Evolutionary conservation across 768 basidiomycete species (phyloP).

Genomic region (Agaricus subrufescens): DNA sequence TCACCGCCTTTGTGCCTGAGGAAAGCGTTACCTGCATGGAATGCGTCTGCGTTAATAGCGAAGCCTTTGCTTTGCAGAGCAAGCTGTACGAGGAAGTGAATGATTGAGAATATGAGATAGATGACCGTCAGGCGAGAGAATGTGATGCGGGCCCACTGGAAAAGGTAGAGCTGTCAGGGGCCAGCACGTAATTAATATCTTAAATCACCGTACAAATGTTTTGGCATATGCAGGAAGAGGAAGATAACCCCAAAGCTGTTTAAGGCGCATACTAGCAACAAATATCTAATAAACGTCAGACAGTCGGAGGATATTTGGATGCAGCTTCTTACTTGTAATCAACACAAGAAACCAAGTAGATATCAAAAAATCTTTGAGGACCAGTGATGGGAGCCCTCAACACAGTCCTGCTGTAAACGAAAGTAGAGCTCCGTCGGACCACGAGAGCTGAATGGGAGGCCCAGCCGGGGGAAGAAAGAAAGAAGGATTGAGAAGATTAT

Average conservation of each 20-base stretch:
- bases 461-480: conserved; percentile 15
- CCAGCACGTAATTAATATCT: conserved; percentile 15
- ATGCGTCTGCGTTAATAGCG: conserved; percentile 57
- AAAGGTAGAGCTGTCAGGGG: conserved; percentile 1
- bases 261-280: conserved; percentile 17
- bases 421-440: not conserved
- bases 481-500: conserved; percentile 11
- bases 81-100: conserved; percentile 66
- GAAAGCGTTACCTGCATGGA: conserved; percentile 46
- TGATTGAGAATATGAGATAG: conserved; percentile 63
- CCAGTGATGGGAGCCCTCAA: not conserved
- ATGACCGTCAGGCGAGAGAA: conserved; percentile 59
- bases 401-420: conserved; percentile 5
- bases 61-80: conserved; percentile 65
- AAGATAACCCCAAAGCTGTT: conserved; percentile 27
- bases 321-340: not conserved
- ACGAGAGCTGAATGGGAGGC: conserved; percentile 18
- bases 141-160: conserved; percentile 66
- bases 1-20: conserved; percentile 44
- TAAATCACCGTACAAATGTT: conserved; percentile 34
- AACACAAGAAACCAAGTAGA: not conserved
- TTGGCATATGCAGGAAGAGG: conserved; percentile 23
- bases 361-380: conserved; percentile 4
- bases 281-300: not conserved
- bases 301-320: not conserved